phyloP scores from a whole-genome alignment of 768 basidiomycete species.

The Cystofilobasidium bisporidii region DNA sequence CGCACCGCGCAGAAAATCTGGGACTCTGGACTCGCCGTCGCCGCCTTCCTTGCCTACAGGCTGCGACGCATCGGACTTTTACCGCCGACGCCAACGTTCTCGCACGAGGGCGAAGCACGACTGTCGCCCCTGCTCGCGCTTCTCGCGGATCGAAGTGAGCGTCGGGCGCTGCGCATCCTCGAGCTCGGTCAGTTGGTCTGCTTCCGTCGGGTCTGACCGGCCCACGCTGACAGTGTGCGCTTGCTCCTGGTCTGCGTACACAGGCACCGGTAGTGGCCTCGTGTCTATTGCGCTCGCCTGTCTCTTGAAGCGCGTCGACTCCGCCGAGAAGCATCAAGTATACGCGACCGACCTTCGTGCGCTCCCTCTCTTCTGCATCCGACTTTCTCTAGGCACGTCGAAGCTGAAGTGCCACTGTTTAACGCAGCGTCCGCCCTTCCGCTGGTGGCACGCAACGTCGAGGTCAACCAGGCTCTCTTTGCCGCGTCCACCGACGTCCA shows the following conservation, averaged over 20 bases:
- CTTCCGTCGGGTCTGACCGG: neutral
- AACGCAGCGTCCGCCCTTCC: conserved; percentile 17
- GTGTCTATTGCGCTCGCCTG: conserved; percentile 59
- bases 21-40: conserved; percentile 83
- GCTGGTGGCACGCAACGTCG: conserved; percentile 7
- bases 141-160: neutral
- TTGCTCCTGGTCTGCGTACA: neutral
- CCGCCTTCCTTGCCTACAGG: conserved; percentile 57
- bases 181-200: conserved; percentile 55
- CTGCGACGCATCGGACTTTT: neutral
- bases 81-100: conserved; percentile 18
- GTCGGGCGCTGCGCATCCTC: conserved; percentile 41
- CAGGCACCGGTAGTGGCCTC: conserved; percentile 78
- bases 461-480: conserved; percentile 2
- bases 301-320: conserved; percentile 42
- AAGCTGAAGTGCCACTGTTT: too few species aligned
- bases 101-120: conserved; percentile 33
- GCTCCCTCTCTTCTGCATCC: conserved; percentile 35
- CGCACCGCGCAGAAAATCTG: conserved; percentile 67
- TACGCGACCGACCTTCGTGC: conserved; percentile 65
- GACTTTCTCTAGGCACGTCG: too few species aligned
- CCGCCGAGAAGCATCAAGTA: conserved; percentile 38
- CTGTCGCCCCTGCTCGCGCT: conserved; percentile 36
- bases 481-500: neutral
- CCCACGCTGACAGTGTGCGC: neutral